Percentiles rank a stretch among this genome's conserved stretches.
These are phyloP conservation scores for Flaveria linearis DNA, from an alignment of 129 eudicot species.

Conservation along the genomic window DNA sequence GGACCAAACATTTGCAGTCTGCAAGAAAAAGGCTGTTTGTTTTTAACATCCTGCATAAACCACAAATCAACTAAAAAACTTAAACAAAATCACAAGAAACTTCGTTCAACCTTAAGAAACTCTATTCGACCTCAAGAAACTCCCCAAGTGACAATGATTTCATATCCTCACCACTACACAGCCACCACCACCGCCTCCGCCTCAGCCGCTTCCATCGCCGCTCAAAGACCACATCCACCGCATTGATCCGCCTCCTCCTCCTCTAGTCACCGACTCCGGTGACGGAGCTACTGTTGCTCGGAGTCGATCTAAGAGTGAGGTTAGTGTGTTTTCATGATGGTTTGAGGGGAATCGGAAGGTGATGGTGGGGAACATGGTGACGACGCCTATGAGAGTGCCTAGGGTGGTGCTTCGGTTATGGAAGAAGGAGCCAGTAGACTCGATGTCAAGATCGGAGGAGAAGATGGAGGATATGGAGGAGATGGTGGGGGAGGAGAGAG, in stretches of 20 bases:
- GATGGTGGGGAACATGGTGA: conserved; percentile 55
- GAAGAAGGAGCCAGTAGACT: conserved; percentile 84
- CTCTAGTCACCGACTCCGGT: conserved; percentile 26
- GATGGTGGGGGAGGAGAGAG: conserved; percentile 61
- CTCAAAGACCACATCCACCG: conserved; percentile 31
- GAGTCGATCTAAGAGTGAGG: conserved; percentile 23
- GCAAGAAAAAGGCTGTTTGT: too few relatives aligned
- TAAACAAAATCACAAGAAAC: too few relatives aligned
- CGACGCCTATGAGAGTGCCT: conserved; percentile 83
- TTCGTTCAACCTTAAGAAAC: too few relatives aligned
- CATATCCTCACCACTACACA: conserved; percentile 57
- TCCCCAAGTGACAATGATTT: conserved; percentile 69
- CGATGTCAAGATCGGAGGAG: conserved; percentile 83
- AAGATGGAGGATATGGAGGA: conserved; percentile 48
- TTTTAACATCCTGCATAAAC: too few relatives aligned
- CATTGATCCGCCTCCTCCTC: conserved; percentile 25
- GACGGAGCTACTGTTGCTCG: background rate
- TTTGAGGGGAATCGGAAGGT: conserved; percentile 64
- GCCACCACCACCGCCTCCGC: conserved; percentile 59
- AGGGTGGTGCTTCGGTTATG: conserved; percentile 73
- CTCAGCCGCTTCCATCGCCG: conserved; percentile 38
- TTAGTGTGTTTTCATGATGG: conserved; percentile 31
- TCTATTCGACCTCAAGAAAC: conserved; percentile 64
- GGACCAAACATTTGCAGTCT: too few relatives aligned
- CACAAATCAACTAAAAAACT: too few relatives aligned